A percentile compares a stretch with the other conserved stretches of the same genome.
These are phyloP conservation scores for Calycina herbarum DNA, from an alignment of 2,329 filamentous ascomycete genomes.

Conservation along the genomic window DNA sequence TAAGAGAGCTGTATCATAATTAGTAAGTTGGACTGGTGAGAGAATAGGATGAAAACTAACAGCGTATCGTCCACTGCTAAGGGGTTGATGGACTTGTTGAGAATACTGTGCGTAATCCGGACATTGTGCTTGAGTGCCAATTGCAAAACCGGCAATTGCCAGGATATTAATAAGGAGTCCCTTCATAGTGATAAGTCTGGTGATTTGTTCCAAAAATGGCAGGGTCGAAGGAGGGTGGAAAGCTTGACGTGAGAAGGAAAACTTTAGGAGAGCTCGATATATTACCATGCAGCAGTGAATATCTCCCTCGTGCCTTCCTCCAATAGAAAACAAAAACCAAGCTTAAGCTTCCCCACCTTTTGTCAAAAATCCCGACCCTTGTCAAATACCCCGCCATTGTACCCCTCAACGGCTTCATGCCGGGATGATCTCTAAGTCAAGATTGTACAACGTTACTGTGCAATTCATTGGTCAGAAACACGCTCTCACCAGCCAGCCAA, in stretches of 20 bases:
- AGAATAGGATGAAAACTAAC: background rate
- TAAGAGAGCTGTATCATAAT: conserved; percentile 60
- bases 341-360: conserved; percentile 13
- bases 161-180: conserved; percentile 8
- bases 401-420: background rate
- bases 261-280: background rate
- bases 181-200: conserved; percentile 14
- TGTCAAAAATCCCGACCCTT: background rate
- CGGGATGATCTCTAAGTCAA: background rate
- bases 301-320: background rate
- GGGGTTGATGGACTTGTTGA: conserved; percentile 62
- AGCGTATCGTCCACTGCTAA: conserved; percentile 69
- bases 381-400: conserved; percentile 8
- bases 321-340: conserved; percentile 3
- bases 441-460: conserved; percentile 20
- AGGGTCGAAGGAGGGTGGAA: background rate
- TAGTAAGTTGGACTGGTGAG: background rate
- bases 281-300: background rate
- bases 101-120: conserved; percentile 67
- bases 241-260: background rate
- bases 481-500: background rate
- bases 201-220: background rate
- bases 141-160: conserved; percentile 10
- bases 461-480: background rate
- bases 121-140: conserved; percentile 43